A percentile compares a stretch with the other conserved stretches of the same genome.
Conservation (phyloP, 768 basidiomycete species). For the Amanita rubescens region DNA sequence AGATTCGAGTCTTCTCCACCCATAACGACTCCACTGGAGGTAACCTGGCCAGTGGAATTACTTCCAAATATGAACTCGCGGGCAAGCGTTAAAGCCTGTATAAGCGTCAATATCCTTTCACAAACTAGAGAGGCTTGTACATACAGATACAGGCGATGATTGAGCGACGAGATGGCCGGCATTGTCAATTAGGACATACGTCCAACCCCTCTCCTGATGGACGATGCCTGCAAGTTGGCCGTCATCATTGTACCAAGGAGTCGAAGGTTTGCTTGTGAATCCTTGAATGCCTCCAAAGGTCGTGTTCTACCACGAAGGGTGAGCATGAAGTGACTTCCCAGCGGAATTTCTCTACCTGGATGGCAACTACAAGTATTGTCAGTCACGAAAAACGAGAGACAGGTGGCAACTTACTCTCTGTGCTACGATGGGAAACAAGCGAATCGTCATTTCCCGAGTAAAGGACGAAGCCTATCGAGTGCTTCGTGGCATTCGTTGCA, state of each 20-base stretch:
- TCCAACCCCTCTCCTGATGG: constrained; percentile 70
- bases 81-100: constrained; percentile 51
- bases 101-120: background rate
- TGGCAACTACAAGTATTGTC: constrained; percentile 35
- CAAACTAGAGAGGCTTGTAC: constrained; percentile 14
- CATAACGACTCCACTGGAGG: constrained; percentile 25
- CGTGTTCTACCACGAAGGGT: constrained; percentile 44
- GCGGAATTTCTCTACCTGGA: constrained; percentile 32
- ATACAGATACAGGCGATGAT: constrained; percentile 29
- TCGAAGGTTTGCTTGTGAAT: constrained; percentile 61
- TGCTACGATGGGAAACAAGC: constrained; percentile 54
- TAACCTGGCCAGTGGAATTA: constrained; percentile 53
- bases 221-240: constrained; percentile 60
- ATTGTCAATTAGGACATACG: constrained; percentile 35
- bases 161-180: constrained; percentile 36
- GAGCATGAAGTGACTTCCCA: background rate
- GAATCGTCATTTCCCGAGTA: constrained; percentile 68
- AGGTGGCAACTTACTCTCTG: constrained; percentile 40
- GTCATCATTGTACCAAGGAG: constrained; percentile 55
- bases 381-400: background rate
- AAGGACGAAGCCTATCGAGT: constrained; percentile 44
- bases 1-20: constrained; percentile 46
- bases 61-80: constrained; percentile 63
- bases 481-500: constrained; percentile 54
- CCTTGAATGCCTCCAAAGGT: constrained; percentile 75